Evolutionary conservation across 345 rosid genomes (phyloP).

Genomic region (Clausena lansium): DNA sequence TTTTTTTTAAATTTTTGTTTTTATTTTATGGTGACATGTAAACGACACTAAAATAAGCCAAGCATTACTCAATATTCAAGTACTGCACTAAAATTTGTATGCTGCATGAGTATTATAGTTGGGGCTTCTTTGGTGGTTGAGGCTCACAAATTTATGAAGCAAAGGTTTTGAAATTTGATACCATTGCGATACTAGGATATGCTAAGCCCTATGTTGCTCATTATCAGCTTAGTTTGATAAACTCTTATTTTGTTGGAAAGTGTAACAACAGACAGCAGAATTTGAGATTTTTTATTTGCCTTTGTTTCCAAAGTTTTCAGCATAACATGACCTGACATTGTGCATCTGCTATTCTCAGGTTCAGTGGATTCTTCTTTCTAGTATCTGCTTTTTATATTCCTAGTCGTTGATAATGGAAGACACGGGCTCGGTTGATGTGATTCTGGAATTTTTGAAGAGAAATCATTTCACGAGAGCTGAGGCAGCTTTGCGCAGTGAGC

Average conservation of each 20-base stretch:
- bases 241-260: background rate
- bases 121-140: background rate
- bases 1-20: background rate
- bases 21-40: background rate
- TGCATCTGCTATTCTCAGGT: constrained; percentile 36
- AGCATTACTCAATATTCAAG: background rate
- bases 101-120: background rate
- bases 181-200: background rate
- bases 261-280: background rate
- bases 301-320: background rate
- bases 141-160: background rate
- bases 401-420: constrained; percentile 58
- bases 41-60: background rate
- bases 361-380: constrained; percentile 22
- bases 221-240: background rate
- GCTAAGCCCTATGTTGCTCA: background rate
- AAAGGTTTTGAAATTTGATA: background rate
- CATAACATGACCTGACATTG: background rate
- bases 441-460: constrained; percentile 73
- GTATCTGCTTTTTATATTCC: constrained; percentile 19
- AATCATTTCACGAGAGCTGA: constrained; percentile 87
- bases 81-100: background rate
- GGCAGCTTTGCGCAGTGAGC: constrained; percentile 92
- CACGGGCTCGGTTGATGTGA: constrained; percentile 60
- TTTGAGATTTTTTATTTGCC: background rate